A percentile compares a stretch with the other conserved stretches of the same genome.
Conservation (phyloP, 345 rosid species). For the Acer campestre region DNA sequence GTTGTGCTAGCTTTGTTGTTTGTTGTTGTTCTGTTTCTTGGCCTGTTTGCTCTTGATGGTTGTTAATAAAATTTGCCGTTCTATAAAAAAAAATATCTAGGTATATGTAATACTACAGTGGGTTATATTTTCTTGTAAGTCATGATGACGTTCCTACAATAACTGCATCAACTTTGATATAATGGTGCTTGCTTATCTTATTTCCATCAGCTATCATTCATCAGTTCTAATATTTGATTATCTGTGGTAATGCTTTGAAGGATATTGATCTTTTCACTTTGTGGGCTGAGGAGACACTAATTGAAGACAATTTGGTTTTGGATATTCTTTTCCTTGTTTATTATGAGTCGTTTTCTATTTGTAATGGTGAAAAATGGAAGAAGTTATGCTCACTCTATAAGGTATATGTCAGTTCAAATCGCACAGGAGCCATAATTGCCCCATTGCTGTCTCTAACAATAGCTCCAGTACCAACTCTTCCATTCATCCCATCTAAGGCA, state of each 20-base stretch:
- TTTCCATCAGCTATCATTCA: slow-evolving; percentile 13
- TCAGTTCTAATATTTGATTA: slow-evolving; percentile 17
- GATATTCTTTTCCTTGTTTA: slow-evolving; percentile 77
- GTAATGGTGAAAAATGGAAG: slow-evolving; percentile 83
- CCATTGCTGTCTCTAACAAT: too few species aligned
- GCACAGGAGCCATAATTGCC: too few species aligned
- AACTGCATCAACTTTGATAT: not conserved
- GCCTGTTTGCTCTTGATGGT: too few species aligned
- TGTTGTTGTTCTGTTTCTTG: too few species aligned
- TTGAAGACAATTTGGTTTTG: slow-evolving; percentile 78
- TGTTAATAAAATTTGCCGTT: too few species aligned
- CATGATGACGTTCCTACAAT: slow-evolving; percentile 2
- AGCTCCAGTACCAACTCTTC: too few species aligned
- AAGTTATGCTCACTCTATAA: slow-evolving; percentile 63
- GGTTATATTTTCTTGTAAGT: slow-evolving; percentile 4
- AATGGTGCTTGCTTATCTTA: not conserved
- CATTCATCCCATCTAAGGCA: too few species aligned
- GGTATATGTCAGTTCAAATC: too few species aligned
- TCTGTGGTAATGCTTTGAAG: slow-evolving; percentile 37
- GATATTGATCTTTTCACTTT: slow-evolving; percentile 76
- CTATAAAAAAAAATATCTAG: too few species aligned
- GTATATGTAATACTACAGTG: too few species aligned
- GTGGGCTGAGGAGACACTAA: slow-evolving; percentile 94
- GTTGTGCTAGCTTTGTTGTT: too few species aligned
- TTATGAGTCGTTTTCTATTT: slow-evolving; percentile 75